phyloP scores from a whole-genome alignment of 352 stramenopile species.

The Pythium vanterpoolii region DNA sequence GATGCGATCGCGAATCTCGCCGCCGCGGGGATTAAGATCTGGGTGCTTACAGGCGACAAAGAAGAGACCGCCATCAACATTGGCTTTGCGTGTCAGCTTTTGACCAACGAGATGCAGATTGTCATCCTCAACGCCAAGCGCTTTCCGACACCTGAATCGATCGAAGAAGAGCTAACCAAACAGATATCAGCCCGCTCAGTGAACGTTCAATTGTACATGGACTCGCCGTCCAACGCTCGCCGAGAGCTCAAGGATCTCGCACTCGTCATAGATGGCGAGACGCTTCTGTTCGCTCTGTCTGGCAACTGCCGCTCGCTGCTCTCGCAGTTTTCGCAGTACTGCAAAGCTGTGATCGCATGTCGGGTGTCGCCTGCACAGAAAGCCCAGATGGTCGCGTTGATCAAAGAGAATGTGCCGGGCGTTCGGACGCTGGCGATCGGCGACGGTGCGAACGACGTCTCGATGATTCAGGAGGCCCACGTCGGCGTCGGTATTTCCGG shows the following conservation, averaged over 20 bases:
- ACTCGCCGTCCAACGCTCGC: constrained; percentile 35
- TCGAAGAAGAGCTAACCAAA: constrained; percentile 45
- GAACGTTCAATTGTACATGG: constrained; percentile 49
- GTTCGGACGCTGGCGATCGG: constrained; percentile 90
- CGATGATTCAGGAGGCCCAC: constrained; percentile 94
- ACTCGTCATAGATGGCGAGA: constrained; percentile 81
- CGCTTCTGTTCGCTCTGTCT: constrained; percentile 50
- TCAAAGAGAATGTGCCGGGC: constrained; percentile 83
- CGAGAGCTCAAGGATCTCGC: constrained; percentile 53
- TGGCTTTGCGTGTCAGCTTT: constrained; percentile 76
- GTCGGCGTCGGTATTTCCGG: constrained; percentile 92
- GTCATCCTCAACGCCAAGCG: constrained; percentile 75
- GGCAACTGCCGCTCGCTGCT: constrained; percentile 42
- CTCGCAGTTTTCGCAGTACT: constrained; percentile 71
- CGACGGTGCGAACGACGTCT: constrained; percentile 95
- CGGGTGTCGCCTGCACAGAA: constrained; percentile 94
- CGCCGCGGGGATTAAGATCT: constrained; percentile 80
- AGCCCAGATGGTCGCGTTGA: constrained; percentile 86
- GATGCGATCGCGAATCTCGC: constrained; percentile 73
- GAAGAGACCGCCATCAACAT: constrained; percentile 91
- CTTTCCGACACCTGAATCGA: constrained; percentile 40
- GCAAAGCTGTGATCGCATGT: constrained; percentile 87
- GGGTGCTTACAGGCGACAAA: constrained; percentile 89
- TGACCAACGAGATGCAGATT: constrained; percentile 93
- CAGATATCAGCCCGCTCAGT: constrained; percentile 40